Conservation (phyloP, 1,139 yeast species). For the Nadsonia commutata region DNA sequence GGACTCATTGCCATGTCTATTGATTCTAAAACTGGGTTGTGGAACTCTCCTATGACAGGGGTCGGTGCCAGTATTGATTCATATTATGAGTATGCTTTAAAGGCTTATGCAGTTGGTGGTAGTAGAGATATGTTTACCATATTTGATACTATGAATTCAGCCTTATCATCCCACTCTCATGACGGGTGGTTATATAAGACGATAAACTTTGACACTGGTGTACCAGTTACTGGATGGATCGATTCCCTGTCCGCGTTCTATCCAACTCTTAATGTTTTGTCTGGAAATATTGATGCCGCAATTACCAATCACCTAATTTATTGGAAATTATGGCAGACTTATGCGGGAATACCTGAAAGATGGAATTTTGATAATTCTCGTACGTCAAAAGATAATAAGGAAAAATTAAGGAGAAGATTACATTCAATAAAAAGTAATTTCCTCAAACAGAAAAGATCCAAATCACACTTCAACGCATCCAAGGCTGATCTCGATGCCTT, state of each 20-base stretch:
- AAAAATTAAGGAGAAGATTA: neutral
- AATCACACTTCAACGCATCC: neutral
- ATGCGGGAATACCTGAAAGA: conserved; percentile 75
- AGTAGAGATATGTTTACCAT: conserved; percentile 46
- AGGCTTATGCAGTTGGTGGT: conserved; percentile 57
- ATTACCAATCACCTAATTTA: conserved; percentile 46
- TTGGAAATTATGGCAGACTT: conserved; percentile 66
- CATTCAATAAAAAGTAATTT: neutral
- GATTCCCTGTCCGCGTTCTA: conserved; percentile 82
- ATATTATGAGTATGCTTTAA: conserved; percentile 77
- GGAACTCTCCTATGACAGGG: conserved; percentile 56
- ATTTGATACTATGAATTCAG: conserved; percentile 43
- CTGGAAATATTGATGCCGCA: conserved; percentile 63
- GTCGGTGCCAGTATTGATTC: conserved; percentile 93
- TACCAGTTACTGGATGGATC: conserved; percentile 47
- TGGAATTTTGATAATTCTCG: conserved; percentile 37
- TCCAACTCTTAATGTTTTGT: conserved; percentile 69
- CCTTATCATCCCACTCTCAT: conserved; percentile 36
- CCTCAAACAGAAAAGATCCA: neutral
- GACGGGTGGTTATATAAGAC: conserved; percentile 49
- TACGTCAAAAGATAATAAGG: neutral
- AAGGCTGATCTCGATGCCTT: conserved; percentile 7
- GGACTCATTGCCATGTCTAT: conserved; percentile 69
- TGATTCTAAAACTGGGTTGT: conserved; percentile 40
- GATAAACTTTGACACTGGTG: conserved; percentile 40